A percentile compares a stretch with the other conserved stretches of the same genome.
Conservation (phyloP, 768 basidiomycete genomes). For the Macrolepiota dolichaula region DNA sequence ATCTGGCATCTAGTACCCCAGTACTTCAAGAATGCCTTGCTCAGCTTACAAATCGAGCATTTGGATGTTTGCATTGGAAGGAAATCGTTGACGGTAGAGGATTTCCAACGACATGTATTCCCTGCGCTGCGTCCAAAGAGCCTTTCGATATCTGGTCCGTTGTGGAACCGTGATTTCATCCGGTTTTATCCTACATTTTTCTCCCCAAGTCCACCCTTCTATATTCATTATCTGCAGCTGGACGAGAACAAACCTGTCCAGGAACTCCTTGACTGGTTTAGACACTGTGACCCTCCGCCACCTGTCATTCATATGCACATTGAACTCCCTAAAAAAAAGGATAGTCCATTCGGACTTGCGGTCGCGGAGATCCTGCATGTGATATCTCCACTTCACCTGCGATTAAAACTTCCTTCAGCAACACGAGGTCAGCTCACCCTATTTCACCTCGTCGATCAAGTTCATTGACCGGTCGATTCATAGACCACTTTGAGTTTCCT, state of each 20-base stretch:
- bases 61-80: not conserved
- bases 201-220: not conserved
- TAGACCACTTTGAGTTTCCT: not conserved
- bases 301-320: not conserved
- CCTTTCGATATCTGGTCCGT: not conserved
- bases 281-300: not conserved
- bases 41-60: not conserved
- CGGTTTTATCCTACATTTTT: not conserved
- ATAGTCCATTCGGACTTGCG: not conserved
- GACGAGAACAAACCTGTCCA: not conserved
- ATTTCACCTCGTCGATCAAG: not conserved
- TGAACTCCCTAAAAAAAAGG: not conserved
- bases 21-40: not conserved
- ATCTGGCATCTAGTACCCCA: not conserved
- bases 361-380: not conserved
- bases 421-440: not conserved
- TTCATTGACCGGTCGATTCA: not conserved
- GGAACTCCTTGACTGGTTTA: not conserved
- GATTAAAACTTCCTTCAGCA: not conserved
- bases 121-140: not conserved
- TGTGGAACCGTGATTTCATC: not conserved
- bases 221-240: slow-evolving; percentile 6
- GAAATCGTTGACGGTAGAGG: not conserved
- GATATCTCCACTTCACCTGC: slow-evolving; percentile 4
- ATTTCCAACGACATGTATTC: not conserved